Base-by-base conservation (phyloP, 1,284 basidiomycete genomes). In the Xerocomus nothofagi region DNA sequence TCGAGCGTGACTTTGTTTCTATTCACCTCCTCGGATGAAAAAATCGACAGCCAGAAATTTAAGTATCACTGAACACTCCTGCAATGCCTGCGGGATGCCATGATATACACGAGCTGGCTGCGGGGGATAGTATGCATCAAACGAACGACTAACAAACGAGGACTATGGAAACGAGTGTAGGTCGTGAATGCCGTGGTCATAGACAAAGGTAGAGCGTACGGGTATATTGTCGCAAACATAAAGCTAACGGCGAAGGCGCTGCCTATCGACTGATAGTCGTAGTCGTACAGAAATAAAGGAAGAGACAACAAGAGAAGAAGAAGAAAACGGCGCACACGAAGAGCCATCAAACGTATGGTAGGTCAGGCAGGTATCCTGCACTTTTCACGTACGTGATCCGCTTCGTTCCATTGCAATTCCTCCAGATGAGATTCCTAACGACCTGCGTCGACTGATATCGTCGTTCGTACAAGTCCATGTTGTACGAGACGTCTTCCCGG, bases 401-500 rank as follows among this genome's bases (percentile, higher is more conserved):
- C 43, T 66, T 64, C 47, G 61, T 66, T 10, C 62, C 61, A 26
- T 60, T 64, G 26, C 65, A 67, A 15, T 67, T 66, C 47, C 62
- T 66, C 61, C 65, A 64, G 32, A 64, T 60, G 21, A 64, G 54
- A 43, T 55, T 60, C 50, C 51, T 62, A 15, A 66, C 50, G 41
- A 42, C 56, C 55, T 62, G 61, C 38, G 59, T 55, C 20, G 65
- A 66, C 30, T 66, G 56, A 48, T 64, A 60, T 47, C 63, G 61
- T 23, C 65, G 59, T 47, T 62, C 62, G 54, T 64, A 64, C 54
- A 63, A 54, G 14, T 64, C 62, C 59, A 64, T 62, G 53, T 67
- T 64, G 53, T 64, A 64, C 50, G 65, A 64, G 26, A 67, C 62
- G 39, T 67, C 62, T 48, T 64, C 62, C 6, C 61, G 53, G n/a